Base-by-base conservation (phyloP, 2,329 filamentous ascomycete species). In the Microsporum ferrugineum region DNA sequence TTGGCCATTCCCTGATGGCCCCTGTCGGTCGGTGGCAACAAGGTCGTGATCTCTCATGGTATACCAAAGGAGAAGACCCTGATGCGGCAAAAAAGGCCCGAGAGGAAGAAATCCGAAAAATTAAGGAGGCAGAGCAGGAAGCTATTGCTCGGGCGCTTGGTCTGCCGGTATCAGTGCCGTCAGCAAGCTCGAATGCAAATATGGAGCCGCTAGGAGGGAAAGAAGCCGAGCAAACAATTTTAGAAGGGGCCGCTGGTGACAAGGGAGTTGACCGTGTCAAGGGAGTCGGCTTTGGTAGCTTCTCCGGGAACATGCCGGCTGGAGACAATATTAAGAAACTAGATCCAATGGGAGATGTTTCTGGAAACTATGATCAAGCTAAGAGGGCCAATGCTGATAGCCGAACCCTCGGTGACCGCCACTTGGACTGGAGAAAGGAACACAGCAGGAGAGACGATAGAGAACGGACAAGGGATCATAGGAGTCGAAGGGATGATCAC, bases 91-190 rank as follows among this genome's bases (percentile, higher is more conserved):
- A 81, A 45, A 65, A 70, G 43, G 82, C 87, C 70, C 80, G 88
- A 60, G 85, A 84, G 63, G 88, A 90, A 68, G 92, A 96, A 73
- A 81, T 94, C 67, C 83, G 84, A 67, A 85, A 82, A 66, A 82
- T 96, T 71, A 96, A 96, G 70, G 88, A 96, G 72, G 89, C 88
- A 0, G 94, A 99, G 70, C 89, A 96, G 71, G 92, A 96, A 72
- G 94, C 91, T 1, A 86, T 97, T 71, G 86, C 90, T 2, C 81
- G 79, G 51, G 91, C 91, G 0, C 77, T 99, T 60, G 94, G 94
- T 0, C 76, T 96, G 34, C 90, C 89, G 0, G 80, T 88, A 1
- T 82, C 86, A 0, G 76, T 80, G 5, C 79, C 75, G 61, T 68
- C 64, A 31, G 81, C 83, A 0, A 82, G 81, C 1, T 80, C 82